Evolutionary conservation across 305 asterid species (phyloP).

Genomic region (Ajuga reptans): DNA sequence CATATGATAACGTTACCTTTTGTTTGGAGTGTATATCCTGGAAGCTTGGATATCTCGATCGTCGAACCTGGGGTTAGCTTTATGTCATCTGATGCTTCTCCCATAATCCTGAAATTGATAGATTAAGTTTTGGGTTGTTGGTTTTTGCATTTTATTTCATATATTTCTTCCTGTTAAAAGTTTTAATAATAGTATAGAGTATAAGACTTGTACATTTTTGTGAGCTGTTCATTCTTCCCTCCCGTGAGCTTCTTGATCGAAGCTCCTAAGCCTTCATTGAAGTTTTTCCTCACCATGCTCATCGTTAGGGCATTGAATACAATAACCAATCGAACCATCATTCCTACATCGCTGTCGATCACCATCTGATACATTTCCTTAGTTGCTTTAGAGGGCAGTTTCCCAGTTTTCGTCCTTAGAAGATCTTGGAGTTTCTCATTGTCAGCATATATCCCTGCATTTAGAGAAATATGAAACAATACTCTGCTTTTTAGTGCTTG

Average conservation of each 20-base stretch:
- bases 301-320: conserved; percentile 58
- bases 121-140: conserved; percentile 1
- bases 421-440: conserved; percentile 46
- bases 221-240: conserved; percentile 54
- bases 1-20: conserved; percentile 37
- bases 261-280: conserved; percentile 61
- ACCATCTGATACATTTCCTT: conserved; percentile 59
- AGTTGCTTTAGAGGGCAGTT: conserved; percentile 52
- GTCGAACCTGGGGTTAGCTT: conserved; percentile 56
- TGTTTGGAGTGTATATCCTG: conserved; percentile 63
- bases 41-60: conserved; percentile 67
- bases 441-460: conserved; percentile 65
- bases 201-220: conserved; percentile 37
- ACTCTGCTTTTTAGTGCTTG: not conserved
- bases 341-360: conserved; percentile 51
- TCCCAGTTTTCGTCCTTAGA: conserved; percentile 35
- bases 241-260: conserved; percentile 73
- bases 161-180: not conserved
- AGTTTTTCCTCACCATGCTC: conserved; percentile 65
- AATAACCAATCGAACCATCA: conserved; percentile 54
- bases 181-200: not conserved
- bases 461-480: not conserved
- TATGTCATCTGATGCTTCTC: conserved; percentile 59
- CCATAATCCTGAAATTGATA: conserved; percentile 51
- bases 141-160: not conserved